Conservation (phyloP, 1,139 yeast species). For the Protomyces macrosporus region DNA sequence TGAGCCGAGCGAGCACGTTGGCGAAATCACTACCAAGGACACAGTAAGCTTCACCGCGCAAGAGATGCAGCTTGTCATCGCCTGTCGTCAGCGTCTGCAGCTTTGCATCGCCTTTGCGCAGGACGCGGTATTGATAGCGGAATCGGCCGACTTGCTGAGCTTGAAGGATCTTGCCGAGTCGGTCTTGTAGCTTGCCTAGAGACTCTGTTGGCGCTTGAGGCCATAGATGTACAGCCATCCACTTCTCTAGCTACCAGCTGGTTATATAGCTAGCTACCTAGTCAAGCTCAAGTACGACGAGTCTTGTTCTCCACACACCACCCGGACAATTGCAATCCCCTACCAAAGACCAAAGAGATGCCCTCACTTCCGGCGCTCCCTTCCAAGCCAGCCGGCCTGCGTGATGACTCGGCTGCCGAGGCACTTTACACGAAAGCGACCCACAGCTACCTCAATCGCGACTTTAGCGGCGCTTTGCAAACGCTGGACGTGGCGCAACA, state of each 20-base stretch:
- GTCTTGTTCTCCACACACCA: no score
- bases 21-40: conserved; percentile 14
- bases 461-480: background rate
- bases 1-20: conserved; percentile 8
- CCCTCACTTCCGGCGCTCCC: conserved; percentile 19
- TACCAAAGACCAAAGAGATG: background rate
- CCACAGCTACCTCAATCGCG: conserved; percentile 8
- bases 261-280: no score
- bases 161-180: background rate
- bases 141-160: background rate
- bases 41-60: conserved; percentile 2
- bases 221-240: background rate
- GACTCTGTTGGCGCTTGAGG: background rate
- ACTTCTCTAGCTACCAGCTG: background rate
- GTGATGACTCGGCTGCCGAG: conserved; percentile 4
- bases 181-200: background rate
- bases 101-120: background rate
- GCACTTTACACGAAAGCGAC: conserved; percentile 15
- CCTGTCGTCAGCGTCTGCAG: background rate
- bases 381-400: conserved; percentile 3
- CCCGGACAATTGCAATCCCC: no score
- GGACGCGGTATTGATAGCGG: background rate
- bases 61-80: conserved; percentile 3
- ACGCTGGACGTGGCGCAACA: conserved; percentile 5
- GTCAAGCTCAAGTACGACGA: no score